A percentile compares a stretch with the other conserved stretches of the same genome.
These are phyloP conservation scores for Eucommia ulmoides DNA, from an alignment of 257 asterid species.

Conservation along the genomic window DNA sequence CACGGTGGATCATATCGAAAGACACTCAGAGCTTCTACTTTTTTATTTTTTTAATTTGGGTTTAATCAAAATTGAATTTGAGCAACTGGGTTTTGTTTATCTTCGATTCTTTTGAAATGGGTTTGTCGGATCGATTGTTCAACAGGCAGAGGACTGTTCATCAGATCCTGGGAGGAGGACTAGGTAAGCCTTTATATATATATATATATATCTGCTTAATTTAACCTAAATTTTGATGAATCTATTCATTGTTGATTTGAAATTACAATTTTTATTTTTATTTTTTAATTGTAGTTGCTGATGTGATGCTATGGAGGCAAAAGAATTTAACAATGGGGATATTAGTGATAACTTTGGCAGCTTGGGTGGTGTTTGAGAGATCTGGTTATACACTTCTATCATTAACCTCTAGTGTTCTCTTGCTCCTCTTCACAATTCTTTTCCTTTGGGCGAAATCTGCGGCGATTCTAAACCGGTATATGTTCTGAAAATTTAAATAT, in stretches of 20 bases:
- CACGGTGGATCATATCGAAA: too few relatives aligned
- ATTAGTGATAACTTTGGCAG: conserved; percentile 36
- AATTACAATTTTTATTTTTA: conserved; percentile 7
- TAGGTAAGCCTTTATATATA: too few relatives aligned
- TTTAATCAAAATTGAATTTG: conserved; percentile 10
- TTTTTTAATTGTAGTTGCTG: conserved; percentile 55
- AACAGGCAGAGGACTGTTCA: conserved; percentile 53
- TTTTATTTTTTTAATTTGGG: conserved; percentile 2
- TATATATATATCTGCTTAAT: too few relatives aligned
- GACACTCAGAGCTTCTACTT: too few relatives aligned
- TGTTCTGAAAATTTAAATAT: too few relatives aligned
- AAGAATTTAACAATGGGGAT: conserved; percentile 42
- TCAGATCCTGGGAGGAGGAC: conserved; percentile 78
- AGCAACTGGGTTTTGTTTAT: conserved; percentile 10
- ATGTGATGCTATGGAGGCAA: conserved; percentile 71
- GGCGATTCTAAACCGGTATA: conserved; percentile 66
- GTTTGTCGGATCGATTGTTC: conserved; percentile 50
- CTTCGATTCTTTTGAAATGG: conserved; percentile 35
- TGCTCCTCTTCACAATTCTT: conserved; percentile 71
- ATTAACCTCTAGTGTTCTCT: conserved; percentile 51
- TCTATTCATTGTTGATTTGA: conserved; percentile 2
- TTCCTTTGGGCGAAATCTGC: conserved; percentile 93
- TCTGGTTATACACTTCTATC: conserved; percentile 66
- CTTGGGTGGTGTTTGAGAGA: conserved; percentile 84
- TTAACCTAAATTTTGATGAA: conserved; percentile 3